phyloP scores from a whole-genome alignment of 805 yeast species.

The Myxozyma lipomycoides region DNA sequence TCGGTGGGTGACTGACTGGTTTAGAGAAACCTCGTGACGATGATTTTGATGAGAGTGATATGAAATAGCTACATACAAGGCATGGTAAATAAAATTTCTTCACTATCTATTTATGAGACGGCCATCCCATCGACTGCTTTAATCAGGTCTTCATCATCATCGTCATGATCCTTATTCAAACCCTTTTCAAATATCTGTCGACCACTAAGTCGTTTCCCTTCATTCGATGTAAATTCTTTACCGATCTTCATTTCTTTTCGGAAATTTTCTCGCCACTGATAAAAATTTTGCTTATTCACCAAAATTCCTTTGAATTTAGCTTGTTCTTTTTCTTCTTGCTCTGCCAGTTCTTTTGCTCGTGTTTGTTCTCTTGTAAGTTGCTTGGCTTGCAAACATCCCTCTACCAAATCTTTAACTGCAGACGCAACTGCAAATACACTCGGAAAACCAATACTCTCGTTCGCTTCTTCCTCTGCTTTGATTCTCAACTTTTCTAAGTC shows the following conservation, averaged over 20 bases:
- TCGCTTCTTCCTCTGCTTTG: conserved; percentile 62
- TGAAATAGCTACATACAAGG: neutral
- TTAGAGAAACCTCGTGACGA: too few species aligned
- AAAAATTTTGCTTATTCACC: conserved; percentile 74
- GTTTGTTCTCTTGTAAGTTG: conserved; percentile 51
- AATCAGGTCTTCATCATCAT: conserved; percentile 42
- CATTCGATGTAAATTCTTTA: conserved; percentile 34
- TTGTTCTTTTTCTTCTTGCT: conserved; percentile 76
- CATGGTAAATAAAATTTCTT: neutral
- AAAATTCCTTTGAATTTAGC: conserved; percentile 87
- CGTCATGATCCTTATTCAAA: conserved; percentile 67
- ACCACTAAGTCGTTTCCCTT: conserved; percentile 69
- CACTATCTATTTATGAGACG: neutral
- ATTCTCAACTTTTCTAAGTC: neutral
- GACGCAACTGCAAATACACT: conserved; percentile 77
- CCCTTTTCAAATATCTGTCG: conserved; percentile 87
- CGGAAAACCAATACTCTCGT: conserved; percentile 85
- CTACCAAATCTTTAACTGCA: conserved; percentile 76
- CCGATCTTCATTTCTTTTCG: conserved; percentile 64
- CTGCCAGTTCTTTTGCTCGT: conserved; percentile 56
- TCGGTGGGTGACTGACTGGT: too few species aligned
- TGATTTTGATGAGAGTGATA: conserved; percentile 13
- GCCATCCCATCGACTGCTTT: neutral
- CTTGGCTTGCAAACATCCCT: conserved; percentile 57
- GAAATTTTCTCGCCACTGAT: conserved; percentile 67